Conservation (phyloP, 75 land plant species). For the Sequoia sempervirens region DNA sequence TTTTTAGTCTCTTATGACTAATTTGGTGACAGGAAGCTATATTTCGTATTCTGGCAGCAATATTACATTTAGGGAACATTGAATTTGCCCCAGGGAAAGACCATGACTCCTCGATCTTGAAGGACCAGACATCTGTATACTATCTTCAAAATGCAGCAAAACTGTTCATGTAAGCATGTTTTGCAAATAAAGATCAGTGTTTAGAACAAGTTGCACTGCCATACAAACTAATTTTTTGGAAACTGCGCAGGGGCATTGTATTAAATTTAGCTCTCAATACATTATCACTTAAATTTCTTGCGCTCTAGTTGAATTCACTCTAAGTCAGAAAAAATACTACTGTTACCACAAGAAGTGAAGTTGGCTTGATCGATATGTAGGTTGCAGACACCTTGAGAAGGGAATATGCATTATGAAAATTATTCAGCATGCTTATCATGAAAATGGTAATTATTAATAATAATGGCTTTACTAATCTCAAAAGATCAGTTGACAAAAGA, state of each 20-base stretch:
- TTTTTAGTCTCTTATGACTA: slow-evolving; percentile 8
- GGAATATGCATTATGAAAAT: neutral
- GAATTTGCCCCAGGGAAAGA: slow-evolving; percentile 84
- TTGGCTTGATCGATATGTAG: neutral
- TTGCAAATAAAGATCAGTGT: neutral
- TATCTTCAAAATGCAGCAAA: slow-evolving; percentile 65
- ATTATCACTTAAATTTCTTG: neutral
- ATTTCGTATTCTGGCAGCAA: slow-evolving; percentile 77
- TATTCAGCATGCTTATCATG: neutral
- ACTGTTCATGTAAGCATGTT: slow-evolving; percentile 56
- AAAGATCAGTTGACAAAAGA: neutral
- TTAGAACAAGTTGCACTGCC: neutral
- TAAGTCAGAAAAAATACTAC: neutral
- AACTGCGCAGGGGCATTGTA: neutral
- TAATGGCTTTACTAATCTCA: neutral
- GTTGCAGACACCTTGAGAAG: neutral
- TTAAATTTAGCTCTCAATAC: neutral
- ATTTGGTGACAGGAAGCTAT: slow-evolving; percentile 62
- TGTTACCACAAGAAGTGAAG: neutral
- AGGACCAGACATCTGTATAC: slow-evolving; percentile 55
- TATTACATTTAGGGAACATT: slow-evolving; percentile 80
- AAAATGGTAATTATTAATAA: neutral
- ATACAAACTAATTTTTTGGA: neutral
- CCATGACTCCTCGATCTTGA: slow-evolving; percentile 76
- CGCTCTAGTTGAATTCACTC: neutral